These are phyloP conservation scores for Zizania latifolia DNA, from an alignment of 176 grass and related monocot species.

Conservation along the genomic window DNA sequence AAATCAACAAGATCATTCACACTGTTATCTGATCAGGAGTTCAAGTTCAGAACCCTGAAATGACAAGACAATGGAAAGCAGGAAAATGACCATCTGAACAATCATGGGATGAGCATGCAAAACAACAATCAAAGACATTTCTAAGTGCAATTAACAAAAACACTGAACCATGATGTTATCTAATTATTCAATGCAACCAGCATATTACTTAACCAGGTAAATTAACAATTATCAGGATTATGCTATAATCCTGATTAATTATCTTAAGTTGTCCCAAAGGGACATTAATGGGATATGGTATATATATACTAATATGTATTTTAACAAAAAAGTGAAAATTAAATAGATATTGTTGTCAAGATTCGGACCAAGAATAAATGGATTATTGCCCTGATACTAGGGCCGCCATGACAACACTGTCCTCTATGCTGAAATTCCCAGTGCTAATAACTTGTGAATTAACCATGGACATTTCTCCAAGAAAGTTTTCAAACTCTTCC, in stretches of 20 bases:
- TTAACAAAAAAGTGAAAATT: no score
- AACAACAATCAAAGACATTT: neutral
- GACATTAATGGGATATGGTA: no score
- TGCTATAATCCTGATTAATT: no score
- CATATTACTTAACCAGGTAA: no score
- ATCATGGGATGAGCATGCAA: neutral
- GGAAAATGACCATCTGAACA: neutral
- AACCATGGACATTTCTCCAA: neutral
- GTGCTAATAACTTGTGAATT: neutral
- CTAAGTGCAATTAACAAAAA: no score
- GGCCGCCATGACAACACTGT: neutral
- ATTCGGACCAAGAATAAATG: no score
- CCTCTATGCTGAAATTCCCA: neutral
- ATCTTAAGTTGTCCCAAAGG: no score
- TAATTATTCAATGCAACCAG: no score
- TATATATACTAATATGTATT: no score
- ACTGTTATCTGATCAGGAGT: neutral
- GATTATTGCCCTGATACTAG: no score
- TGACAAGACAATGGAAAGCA: neutral
- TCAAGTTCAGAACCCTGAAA: neutral
- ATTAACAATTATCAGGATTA: no score
- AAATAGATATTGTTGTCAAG: no score
- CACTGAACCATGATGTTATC: neutral
- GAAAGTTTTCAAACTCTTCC: constrained; percentile 14
- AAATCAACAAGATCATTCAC: neutral